Conservation (phyloP, 495 filamentous ascomycete genomes). For the Chlorociboria aeruginascens region DNA sequence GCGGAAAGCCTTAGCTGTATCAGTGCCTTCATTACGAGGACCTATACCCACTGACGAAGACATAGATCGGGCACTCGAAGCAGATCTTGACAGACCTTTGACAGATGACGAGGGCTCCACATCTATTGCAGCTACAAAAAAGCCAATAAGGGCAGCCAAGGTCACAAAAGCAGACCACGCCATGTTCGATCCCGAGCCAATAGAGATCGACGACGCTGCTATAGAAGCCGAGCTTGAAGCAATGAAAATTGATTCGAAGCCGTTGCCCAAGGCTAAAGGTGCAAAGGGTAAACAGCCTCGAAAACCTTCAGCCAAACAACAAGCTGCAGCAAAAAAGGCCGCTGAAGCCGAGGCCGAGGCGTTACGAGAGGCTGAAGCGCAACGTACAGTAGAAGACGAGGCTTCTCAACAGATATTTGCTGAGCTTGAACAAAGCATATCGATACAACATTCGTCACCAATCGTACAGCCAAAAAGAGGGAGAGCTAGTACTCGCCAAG, state of each 20-base stretch:
- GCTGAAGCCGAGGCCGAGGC: conserved; percentile 21
- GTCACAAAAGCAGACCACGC: conserved; percentile 16
- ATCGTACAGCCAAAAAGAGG: conserved; percentile 14
- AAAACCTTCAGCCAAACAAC: conserved; percentile 13
- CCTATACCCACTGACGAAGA: conserved; percentile 51
- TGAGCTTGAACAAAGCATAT: conserved; percentile 30
- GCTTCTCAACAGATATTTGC: conserved; percentile 19
- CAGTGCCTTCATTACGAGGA: conserved; percentile 37
- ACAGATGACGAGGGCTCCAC: conserved; percentile 38
- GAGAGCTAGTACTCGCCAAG: conserved; percentile 8
- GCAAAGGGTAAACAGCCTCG: conserved; percentile 15
- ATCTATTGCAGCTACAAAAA: background rate
- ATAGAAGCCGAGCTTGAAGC: conserved; percentile 31
- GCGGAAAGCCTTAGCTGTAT: conserved; percentile 23
- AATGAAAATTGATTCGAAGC: conserved; percentile 26
- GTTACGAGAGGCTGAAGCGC: conserved; percentile 21
- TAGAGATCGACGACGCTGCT: conserved; percentile 32
- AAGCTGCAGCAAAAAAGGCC: conserved; percentile 12
- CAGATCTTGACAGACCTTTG: conserved; percentile 48
- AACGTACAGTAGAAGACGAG: conserved; percentile 22
- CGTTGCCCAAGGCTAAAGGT: conserved; percentile 30
- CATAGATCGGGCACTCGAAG: conserved; percentile 55
- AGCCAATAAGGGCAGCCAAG: conserved; percentile 4
- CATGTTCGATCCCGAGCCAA: conserved; percentile 31
- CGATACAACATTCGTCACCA: conserved; percentile 27